Percentiles rank a stretch among this genome's conserved stretches.
These are phyloP conservation scores for Phalaenopsis equestris DNA, from an alignment of 106 monocot genomes.

Conservation along the genomic window DNA sequence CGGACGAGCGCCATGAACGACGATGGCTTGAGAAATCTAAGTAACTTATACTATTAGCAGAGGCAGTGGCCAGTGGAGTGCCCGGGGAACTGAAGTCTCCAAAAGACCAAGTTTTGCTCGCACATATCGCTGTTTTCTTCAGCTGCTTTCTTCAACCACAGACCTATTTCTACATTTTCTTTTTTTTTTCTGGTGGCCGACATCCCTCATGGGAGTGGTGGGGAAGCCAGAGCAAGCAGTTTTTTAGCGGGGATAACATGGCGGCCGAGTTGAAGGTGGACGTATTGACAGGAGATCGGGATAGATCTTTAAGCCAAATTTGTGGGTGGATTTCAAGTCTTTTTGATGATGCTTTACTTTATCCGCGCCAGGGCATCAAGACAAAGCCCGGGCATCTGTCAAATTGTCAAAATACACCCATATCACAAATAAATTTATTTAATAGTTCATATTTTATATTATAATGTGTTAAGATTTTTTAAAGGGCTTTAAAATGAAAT, in stretches of 20 bases:
- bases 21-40: neutral
- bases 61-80: neutral
- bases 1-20: conserved; percentile 1
- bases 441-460: no score
- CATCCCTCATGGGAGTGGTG: neutral
- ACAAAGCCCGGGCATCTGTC: no score
- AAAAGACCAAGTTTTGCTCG: no score
- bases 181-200: neutral
- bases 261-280: neutral
- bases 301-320: no score
- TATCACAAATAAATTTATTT: no score
- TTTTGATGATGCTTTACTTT: no score
- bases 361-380: no score
- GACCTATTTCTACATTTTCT: neutral
- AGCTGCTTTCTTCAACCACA: neutral
- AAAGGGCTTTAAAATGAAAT: no score
- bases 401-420: no score
- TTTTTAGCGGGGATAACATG: neutral
- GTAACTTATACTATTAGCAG: neutral
- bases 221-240: neutral
- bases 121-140: neutral
- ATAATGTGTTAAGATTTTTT: no score
- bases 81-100: no score
- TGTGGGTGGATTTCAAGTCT: no score
- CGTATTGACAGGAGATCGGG: neutral